phyloP scores from a whole-genome alignment of 352 stramenopile genomes.

The Pythium utonaiense region DNA sequence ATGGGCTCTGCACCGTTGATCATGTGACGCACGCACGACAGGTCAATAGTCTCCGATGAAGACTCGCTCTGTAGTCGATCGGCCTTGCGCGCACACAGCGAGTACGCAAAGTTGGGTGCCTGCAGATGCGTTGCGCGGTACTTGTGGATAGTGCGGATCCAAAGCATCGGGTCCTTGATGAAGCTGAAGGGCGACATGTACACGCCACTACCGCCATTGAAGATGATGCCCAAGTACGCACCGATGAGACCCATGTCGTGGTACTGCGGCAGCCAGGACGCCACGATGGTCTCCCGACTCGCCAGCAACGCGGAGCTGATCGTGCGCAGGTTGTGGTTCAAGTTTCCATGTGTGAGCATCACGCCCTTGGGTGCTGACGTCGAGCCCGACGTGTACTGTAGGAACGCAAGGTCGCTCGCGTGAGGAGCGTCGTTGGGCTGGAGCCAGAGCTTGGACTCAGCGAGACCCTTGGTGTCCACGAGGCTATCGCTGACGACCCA shows the following conservation, averaged over 20 bases:
- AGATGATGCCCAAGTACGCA: constrained; percentile 80
- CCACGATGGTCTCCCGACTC: constrained; percentile 92
- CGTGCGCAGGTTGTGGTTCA: constrained; percentile 95
- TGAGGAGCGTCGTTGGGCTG: constrained; percentile 30
- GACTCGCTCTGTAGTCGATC: constrained; percentile 34
- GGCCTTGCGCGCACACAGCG: constrained; percentile 94
- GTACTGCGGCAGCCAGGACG: constrained; percentile 99
- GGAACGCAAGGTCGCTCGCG: constrained; percentile 88
- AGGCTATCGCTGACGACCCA: constrained; percentile 88
- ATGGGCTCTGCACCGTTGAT: constrained; percentile 99
- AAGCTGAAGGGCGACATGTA: constrained; percentile 99
- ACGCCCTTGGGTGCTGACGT: constrained; percentile 98
- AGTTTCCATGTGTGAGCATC: constrained; percentile 95
- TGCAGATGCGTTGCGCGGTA: constrained; percentile 95
- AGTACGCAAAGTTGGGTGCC: constrained; percentile 98
- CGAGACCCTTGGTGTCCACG: constrained; percentile 39
- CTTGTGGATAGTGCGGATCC: constrained; percentile 90
- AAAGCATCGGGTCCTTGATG: constrained; percentile 94
- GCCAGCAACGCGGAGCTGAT: constrained; percentile 91
- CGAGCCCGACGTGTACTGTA: constrained; percentile 99
- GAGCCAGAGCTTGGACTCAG: constrained; percentile 40
- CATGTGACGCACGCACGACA: constrained; percentile 93
- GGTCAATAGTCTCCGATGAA: constrained; percentile 55
- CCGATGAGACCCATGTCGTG: constrained; percentile 99
- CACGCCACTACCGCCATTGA: constrained; percentile 89